These are phyloP conservation scores for Microsporum ferrugineum DNA, from an alignment of 2,329 filamentous ascomycete genomes.

Conservation along the genomic window DNA sequence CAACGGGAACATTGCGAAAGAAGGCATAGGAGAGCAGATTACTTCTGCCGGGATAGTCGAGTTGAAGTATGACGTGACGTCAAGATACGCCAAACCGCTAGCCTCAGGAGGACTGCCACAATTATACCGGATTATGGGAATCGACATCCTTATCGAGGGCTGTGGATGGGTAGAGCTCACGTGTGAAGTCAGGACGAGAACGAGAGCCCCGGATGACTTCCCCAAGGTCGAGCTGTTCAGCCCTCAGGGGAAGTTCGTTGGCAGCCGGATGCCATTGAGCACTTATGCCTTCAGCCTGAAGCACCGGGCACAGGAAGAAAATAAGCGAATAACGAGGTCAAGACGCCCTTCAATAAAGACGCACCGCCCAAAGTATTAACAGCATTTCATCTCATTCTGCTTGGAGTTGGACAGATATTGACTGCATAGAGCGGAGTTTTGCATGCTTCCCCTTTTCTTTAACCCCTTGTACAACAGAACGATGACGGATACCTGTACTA, in stretches of 20 bases:
- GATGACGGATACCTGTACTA: background rate
- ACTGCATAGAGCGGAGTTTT: background rate
- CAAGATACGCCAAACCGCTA: constrained; percentile 42
- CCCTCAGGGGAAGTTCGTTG: constrained; percentile 50
- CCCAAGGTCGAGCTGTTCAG: constrained; percentile 75
- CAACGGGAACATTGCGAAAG: constrained; percentile 52
- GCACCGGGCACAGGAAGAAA: background rate
- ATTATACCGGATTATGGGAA: constrained; percentile 49
- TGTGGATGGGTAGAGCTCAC: constrained; percentile 87
- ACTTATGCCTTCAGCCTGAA: constrained; percentile 1
- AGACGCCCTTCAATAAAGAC: background rate
- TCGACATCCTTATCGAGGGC: constrained; percentile 82
- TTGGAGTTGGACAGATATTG: background rate
- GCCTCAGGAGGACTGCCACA: background rate
- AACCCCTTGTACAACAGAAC: background rate
- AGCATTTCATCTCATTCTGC: background rate
- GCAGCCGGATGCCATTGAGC: constrained; percentile 11
- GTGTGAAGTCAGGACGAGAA: constrained; percentile 60
- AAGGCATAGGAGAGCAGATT: constrained; percentile 48
- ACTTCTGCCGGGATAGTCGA: constrained; percentile 61
- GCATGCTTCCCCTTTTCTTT: background rate
- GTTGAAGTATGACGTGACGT: constrained; percentile 74
- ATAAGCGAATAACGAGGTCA: background rate
- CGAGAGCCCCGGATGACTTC: constrained; percentile 30
- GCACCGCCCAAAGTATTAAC: background rate